A percentile compares a stretch with the other conserved stretches of the same genome.
These are phyloP conservation scores for Ustilago bromivora DNA, from an alignment of 1,284 basidiomycete genomes.

Conservation along the genomic window DNA sequence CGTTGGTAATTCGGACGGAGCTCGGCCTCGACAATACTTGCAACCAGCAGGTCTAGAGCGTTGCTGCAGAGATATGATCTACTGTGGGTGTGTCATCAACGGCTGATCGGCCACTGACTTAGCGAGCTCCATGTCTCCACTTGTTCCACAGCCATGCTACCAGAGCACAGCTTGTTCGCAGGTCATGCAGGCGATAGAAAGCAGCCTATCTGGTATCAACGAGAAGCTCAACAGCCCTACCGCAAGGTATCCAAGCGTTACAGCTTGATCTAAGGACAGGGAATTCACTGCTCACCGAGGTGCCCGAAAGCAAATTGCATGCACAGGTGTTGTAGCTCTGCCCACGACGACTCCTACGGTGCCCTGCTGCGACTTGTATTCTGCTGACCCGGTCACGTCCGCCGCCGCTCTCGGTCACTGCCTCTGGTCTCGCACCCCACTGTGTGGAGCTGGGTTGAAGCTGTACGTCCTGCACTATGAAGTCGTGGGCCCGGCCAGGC, in stretches of 20 bases:
- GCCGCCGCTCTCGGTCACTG: neutral
- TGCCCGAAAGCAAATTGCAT: too few species aligned
- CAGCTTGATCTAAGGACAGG: neutral
- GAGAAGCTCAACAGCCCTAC: neutral
- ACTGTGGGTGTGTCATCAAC: constrained; percentile 1
- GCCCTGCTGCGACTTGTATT: too few species aligned
- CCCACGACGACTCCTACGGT: too few species aligned
- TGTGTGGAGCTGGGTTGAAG: neutral
- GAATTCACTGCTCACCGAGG: neutral
- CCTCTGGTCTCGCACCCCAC: neutral
- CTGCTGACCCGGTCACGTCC: neutral
- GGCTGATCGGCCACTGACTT: neutral
- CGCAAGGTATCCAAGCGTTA: neutral
- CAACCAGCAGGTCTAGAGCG: neutral
- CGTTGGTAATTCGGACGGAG: neutral
- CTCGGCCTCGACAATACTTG: neutral
- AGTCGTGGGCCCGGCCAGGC: neutral
- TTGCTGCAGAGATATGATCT: neutral
- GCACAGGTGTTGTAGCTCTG: too few species aligned
- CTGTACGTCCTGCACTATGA: neutral
- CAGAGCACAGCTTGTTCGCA: neutral
- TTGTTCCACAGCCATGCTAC: neutral
- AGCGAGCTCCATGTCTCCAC: neutral
- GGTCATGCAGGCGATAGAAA: neutral
- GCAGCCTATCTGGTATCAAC: neutral